A percentile compares a stretch with the other conserved stretches of the same genome.
Evolutionary conservation across 352 stramenopile species (phyloP).

Genomic region (Phytopythium helicoides): DNA sequence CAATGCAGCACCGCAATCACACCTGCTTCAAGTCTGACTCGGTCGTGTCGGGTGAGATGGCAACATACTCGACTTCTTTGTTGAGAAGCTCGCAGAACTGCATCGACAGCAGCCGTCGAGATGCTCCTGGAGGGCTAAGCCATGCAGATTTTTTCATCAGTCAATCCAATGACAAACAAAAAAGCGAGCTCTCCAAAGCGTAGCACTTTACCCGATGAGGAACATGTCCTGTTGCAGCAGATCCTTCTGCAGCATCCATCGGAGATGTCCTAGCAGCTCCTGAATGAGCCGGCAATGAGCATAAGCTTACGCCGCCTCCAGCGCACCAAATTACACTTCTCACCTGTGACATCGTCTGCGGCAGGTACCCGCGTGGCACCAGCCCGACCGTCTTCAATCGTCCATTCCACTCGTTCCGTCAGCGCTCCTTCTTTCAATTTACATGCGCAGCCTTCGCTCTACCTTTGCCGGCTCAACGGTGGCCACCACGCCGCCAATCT

Average conservation of each 20-base stretch:
- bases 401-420: not conserved
- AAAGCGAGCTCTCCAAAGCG: too few species aligned
- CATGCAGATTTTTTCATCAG: too few species aligned
- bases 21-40: constrained; percentile 92
- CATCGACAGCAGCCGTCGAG: constrained; percentile 72
- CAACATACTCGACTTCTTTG: constrained; percentile 87
- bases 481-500: constrained; percentile 58
- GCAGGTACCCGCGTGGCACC: constrained; percentile 61
- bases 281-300: constrained; percentile 10
- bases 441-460: not conserved
- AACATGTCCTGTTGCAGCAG: constrained; percentile 86
- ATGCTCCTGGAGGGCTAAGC: constrained; percentile 65
- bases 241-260: constrained; percentile 89
- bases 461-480: constrained; percentile 30
- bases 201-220: constrained; percentile 57
- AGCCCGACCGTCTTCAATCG: constrained; percentile 34
- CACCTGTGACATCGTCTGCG: constrained; percentile 43
- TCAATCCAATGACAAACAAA: too few species aligned
- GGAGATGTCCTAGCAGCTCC: constrained; percentile 70
- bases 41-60: constrained; percentile 93
- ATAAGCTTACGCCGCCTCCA: not conserved
- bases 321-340: not conserved
- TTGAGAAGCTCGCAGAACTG: constrained; percentile 85
- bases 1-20: constrained; percentile 1
- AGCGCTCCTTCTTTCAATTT: not conserved